A percentile compares a stretch with the other conserved stretches of the same genome.
Conservation (phyloP, 163 green algal genomes). For the Chlorella variabilis region DNA sequence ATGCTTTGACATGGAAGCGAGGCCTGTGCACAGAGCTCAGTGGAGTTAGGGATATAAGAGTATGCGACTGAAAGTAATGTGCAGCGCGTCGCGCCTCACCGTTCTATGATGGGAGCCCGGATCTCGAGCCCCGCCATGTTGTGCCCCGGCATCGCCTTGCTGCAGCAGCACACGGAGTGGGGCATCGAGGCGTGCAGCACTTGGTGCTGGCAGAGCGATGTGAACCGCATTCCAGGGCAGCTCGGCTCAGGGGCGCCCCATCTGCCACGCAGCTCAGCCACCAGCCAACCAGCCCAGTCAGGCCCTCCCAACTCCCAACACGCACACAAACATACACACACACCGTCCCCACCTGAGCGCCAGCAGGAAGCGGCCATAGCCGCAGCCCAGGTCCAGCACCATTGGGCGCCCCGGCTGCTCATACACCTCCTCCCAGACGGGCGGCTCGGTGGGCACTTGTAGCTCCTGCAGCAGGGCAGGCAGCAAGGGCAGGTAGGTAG, state of each 20-base stretch:
- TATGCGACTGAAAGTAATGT: too few species aligned
- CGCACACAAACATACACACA: too few species aligned
- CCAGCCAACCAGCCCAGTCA: too few species aligned
- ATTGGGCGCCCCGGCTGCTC: constrained; percentile 68
- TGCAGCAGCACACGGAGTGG: neutral
- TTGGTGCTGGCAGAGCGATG: too few species aligned
- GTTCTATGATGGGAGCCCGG: constrained; percentile 73
- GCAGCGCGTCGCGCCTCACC: too few species aligned
- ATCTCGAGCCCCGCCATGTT: constrained; percentile 93
- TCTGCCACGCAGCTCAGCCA: neutral
- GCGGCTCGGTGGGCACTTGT: constrained; percentile 50
- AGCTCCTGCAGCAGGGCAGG: constrained; percentile 47
- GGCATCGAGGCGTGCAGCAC: too few species aligned
- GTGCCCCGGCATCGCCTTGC: constrained; percentile 51
- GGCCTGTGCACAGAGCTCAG: too few species aligned
- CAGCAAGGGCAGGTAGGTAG: neutral
- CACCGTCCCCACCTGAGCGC: constrained; percentile 50
- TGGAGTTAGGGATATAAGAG: too few species aligned
- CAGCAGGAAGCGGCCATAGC: constrained; percentile 85
- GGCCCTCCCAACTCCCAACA: too few species aligned
- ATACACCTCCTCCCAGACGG: constrained; percentile 69
- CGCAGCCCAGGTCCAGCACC: constrained; percentile 84
- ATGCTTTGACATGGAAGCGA: too few species aligned
- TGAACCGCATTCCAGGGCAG: too few species aligned
- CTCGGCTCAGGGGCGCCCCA: too few species aligned